A percentile compares a stretch with the other conserved stretches of the same genome.
Conservation (phyloP, 2,329 filamentous ascomycete species). For the Chaetomiaceae sp. region DNA sequence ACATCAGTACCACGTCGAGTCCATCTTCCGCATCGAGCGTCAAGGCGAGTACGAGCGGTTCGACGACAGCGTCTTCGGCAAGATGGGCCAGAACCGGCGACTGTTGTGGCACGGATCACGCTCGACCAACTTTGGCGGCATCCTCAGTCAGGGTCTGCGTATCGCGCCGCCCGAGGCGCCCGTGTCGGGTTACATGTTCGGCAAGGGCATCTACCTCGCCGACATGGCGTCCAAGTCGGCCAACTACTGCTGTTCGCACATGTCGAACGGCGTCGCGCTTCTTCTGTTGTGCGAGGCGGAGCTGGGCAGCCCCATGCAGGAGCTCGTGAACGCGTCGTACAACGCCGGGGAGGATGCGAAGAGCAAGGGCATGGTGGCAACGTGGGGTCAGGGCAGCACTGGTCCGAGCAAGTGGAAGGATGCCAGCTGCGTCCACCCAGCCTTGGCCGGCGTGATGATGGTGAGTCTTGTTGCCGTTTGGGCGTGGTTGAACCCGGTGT, state of each 20-base stretch:
- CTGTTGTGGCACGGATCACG: slow-evolving; percentile 87
- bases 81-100: slow-evolving; percentile 56
- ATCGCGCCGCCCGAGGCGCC: slow-evolving; percentile 84
- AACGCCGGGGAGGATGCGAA: slow-evolving; percentile 60
- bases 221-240: slow-evolving; percentile 82
- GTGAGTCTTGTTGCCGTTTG: slow-evolving; percentile 43
- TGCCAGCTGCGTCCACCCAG: slow-evolving; percentile 58
- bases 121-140: slow-evolving; percentile 79
- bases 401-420: slow-evolving; percentile 72
- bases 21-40: slow-evolving; percentile 81
- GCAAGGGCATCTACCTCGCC: slow-evolving; percentile 83
- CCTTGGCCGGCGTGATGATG: slow-evolving; percentile 65
- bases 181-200: slow-evolving; percentile 79
- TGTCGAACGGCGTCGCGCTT: slow-evolving; percentile 65
- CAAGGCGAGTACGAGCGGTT: slow-evolving; percentile 68
- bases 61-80: slow-evolving; percentile 48
- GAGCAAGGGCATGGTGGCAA: slow-evolving; percentile 56
- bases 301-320: slow-evolving; percentile 69
- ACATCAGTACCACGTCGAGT: slow-evolving; percentile 55
- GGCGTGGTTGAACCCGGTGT: neutral
- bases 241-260: slow-evolving; percentile 62
- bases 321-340: slow-evolving; percentile 54
- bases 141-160: slow-evolving; percentile 80
- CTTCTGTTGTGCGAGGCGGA: slow-evolving; percentile 81
- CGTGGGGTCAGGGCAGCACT: slow-evolving; percentile 62